Conservation (phyloP, 805 yeast genomes). For the Teunomyces stri region DNA sequence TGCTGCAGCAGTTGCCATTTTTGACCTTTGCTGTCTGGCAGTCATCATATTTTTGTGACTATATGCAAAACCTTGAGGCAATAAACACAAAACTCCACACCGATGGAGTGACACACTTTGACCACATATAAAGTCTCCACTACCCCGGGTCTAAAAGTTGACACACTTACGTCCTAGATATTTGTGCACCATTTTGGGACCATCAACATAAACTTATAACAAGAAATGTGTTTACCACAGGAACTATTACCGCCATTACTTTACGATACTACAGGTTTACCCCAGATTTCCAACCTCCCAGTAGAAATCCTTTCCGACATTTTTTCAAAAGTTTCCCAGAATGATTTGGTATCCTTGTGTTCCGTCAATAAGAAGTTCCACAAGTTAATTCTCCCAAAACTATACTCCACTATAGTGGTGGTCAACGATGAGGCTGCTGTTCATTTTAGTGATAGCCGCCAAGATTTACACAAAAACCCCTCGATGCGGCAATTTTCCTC, state of each 20-base stretch:
- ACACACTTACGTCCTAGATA: too few relatives aligned
- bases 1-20: constrained; percentile 3
- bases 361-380: constrained; percentile 10
- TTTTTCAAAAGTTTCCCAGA: constrained; percentile 5
- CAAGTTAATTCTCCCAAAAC: constrained; percentile 9
- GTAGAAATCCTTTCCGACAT: constrained; percentile 8
- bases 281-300: constrained; percentile 9
- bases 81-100: constrained; percentile 4
- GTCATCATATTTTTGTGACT: not conserved
- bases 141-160: not conserved
- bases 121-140: not conserved
- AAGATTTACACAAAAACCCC: constrained; percentile 5
- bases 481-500: constrained; percentile 1
- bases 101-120: not conserved
- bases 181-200: too few relatives aligned
- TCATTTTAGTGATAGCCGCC: constrained; percentile 3
- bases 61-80: constrained; percentile 7
- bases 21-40: not conserved
- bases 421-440: constrained; percentile 11
- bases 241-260: constrained; percentile 3
- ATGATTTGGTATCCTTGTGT: constrained; percentile 6
- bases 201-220: too few relatives aligned
- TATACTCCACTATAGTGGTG: constrained; percentile 16
- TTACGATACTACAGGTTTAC: constrained; percentile 2
- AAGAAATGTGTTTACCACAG: not conserved